Evolutionary conservation across 768 basidiomycete species (phyloP).

Genomic region (Collybia nuda): DNA sequence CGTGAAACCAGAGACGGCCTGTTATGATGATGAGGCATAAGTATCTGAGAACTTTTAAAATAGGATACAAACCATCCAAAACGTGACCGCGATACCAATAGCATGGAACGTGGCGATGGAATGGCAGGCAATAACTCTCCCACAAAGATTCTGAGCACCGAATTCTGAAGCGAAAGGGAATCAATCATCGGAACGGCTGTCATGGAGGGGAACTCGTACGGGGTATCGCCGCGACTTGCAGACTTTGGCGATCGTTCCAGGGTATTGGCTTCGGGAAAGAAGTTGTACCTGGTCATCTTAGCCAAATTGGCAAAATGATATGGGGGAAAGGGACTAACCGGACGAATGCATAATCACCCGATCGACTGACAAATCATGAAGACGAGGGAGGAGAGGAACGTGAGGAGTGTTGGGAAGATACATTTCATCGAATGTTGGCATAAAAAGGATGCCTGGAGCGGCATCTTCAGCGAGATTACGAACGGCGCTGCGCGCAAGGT

Average conservation of each 20-base stretch:
- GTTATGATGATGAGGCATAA: background rate
- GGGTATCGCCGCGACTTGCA: constrained; percentile 15
- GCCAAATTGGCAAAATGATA: background rate
- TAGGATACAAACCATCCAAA: constrained; percentile 3
- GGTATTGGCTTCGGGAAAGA: constrained; percentile 23
- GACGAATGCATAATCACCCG: constrained; percentile 22
- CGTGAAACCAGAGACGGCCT: constrained; percentile 5
- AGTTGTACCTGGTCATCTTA: constrained; percentile 17
- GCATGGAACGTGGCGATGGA: constrained; percentile 6
- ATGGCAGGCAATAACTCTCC: constrained; percentile 1
- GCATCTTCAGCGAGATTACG: constrained; percentile 1
- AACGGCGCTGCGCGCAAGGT: background rate
- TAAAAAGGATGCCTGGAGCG: constrained; percentile 2
- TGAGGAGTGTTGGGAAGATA: constrained; percentile 3
- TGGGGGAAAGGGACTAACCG: constrained; percentile 10
- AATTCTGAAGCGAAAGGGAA: constrained; percentile 1
- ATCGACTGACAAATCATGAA: background rate
- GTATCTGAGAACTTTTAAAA: background rate
- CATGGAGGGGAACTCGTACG: constrained; percentile 6
- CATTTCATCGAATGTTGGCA: constrained; percentile 13
- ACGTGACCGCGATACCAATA: constrained; percentile 2
- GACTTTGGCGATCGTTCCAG: constrained; percentile 11
- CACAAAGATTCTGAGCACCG: constrained; percentile 1
- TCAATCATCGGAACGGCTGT: background rate
- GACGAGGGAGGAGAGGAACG: constrained; percentile 6